These are phyloP conservation scores for Wickerhamomyces queroliae DNA, from an alignment of 805 yeast genomes.

Conservation along the genomic window DNA sequence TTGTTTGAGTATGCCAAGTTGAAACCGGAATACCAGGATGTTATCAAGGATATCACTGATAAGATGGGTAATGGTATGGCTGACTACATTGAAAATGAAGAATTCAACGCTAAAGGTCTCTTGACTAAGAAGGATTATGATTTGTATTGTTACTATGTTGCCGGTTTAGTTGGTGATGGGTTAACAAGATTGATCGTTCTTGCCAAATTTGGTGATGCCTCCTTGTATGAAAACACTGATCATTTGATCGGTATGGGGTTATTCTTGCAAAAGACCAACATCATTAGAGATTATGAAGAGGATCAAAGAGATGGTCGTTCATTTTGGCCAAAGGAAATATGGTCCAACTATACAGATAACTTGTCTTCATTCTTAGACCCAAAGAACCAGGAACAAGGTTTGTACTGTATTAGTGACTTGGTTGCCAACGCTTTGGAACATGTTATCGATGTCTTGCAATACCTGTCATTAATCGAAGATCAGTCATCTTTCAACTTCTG, in stretches of 20 bases:
- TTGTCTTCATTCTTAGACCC: conserved; percentile 55
- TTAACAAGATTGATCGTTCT: conserved; percentile 74
- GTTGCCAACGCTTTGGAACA: conserved; percentile 76
- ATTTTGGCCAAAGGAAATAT: conserved; percentile 93
- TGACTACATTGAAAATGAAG: conserved; percentile 72
- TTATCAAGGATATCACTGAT: conserved; percentile 68
- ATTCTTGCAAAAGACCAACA: conserved; percentile 92
- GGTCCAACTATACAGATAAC: conserved; percentile 72
- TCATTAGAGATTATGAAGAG: conserved; percentile 91
- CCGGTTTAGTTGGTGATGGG: conserved; percentile 97
- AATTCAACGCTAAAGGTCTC: conserved; percentile 76
- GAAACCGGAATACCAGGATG: conserved; percentile 69
- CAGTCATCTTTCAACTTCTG: conserved; percentile 85
- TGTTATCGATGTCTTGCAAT: conserved; percentile 68
- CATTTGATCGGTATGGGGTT: conserved; percentile 87
- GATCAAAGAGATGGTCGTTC: conserved; percentile 89
- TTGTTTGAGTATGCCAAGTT: conserved; percentile 68
- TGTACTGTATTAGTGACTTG: conserved; percentile 75
- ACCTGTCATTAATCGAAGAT: conserved; percentile 71
- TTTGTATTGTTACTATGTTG: conserved; percentile 92
- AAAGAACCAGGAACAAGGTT: conserved; percentile 46
- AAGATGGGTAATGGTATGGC: conserved; percentile 99
- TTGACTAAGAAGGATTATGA: conserved; percentile 77
- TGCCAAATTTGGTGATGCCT: conserved; percentile 62
- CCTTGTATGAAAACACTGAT: conserved; percentile 45